Conservation (phyloP, 2,329 filamentous ascomycete genomes). For the Neofusicoccum sp. region DNA sequence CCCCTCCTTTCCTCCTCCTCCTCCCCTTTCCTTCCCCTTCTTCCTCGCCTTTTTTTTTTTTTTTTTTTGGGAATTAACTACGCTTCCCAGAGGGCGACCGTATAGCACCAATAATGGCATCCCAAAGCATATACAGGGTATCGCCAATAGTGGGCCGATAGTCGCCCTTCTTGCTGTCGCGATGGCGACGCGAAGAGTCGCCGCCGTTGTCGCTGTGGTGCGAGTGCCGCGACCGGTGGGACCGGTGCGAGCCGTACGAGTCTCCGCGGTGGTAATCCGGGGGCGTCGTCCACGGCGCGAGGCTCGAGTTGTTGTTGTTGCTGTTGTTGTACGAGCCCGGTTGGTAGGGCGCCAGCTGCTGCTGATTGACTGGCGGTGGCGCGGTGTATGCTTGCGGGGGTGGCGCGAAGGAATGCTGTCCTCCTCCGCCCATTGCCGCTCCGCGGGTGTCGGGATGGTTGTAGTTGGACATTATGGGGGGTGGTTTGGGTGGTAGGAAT, state of each 20-base stretch:
- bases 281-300: constrained; percentile 1
- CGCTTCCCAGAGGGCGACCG: constrained; percentile 11
- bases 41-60: background rate
- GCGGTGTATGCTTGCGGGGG: constrained; percentile 13
- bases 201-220: constrained; percentile 4
- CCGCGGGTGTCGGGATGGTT: constrained; percentile 53
- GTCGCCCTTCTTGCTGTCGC: constrained; percentile 21
- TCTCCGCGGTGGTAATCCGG: background rate
- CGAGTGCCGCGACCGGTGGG: constrained; percentile 22
- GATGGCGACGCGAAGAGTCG: background rate
- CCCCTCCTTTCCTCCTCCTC: background rate
- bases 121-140: constrained; percentile 19
- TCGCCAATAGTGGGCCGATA: constrained; percentile 33
- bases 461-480: constrained; percentile 63
- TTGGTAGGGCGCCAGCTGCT: background rate
- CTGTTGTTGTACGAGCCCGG: background rate
- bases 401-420: constrained; percentile 66
- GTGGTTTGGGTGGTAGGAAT: background rate
- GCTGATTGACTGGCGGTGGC: constrained; percentile 15
- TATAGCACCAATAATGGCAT: constrained; percentile 17
- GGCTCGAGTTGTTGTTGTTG: background rate
- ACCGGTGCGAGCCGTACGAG: constrained; percentile 17
- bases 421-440: constrained; percentile 42
- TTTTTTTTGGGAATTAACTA: background rate
- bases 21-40: background rate